Evolutionary conservation across 352 stramenopile genomes (phyloP).

Genomic region (Globisporangium spinosum): DNA sequence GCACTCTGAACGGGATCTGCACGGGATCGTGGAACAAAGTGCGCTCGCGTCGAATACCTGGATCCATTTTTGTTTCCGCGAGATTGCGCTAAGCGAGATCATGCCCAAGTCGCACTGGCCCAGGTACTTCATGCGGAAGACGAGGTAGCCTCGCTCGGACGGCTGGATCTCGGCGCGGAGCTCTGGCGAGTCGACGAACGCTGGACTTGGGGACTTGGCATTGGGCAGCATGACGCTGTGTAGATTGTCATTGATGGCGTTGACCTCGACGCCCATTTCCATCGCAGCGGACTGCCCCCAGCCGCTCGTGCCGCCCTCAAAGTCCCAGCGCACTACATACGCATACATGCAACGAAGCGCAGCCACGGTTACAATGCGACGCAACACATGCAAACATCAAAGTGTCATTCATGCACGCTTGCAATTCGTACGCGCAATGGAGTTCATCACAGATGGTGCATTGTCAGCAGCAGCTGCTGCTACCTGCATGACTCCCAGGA

Average conservation of each 20-base stretch:
- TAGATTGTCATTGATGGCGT: slow-evolving; percentile 42
- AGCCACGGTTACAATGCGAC: not conserved
- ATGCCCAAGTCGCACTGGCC: slow-evolving; percentile 54
- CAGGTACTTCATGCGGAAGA: slow-evolving; percentile 60
- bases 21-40: slow-evolving; percentile 42
- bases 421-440: slow-evolving; percentile 28
- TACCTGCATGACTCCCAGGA: not conserved
- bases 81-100: slow-evolving; percentile 44
- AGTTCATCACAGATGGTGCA: slow-evolving; percentile 32
- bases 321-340: slow-evolving; percentile 53
- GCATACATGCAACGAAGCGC: not conserved
- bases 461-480: not conserved
- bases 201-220: slow-evolving; percentile 21
- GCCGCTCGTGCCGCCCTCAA: slow-evolving; percentile 50
- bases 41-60: slow-evolving; percentile 23
- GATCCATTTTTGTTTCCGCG: slow-evolving; percentile 30
- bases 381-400: not conserved
- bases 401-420: not conserved
- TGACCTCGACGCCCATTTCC: slow-evolving; percentile 63
- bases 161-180: slow-evolving; percentile 47
- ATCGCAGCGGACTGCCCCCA: slow-evolving; percentile 58
- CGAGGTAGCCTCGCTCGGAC: slow-evolving; percentile 44
- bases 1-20: slow-evolving; percentile 50
- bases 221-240: slow-evolving; percentile 41
- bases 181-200: slow-evolving; percentile 62